These are phyloP conservation scores for Yarrowia sp. DNA, from an alignment of 805 yeast species.

Conservation along the genomic window DNA sequence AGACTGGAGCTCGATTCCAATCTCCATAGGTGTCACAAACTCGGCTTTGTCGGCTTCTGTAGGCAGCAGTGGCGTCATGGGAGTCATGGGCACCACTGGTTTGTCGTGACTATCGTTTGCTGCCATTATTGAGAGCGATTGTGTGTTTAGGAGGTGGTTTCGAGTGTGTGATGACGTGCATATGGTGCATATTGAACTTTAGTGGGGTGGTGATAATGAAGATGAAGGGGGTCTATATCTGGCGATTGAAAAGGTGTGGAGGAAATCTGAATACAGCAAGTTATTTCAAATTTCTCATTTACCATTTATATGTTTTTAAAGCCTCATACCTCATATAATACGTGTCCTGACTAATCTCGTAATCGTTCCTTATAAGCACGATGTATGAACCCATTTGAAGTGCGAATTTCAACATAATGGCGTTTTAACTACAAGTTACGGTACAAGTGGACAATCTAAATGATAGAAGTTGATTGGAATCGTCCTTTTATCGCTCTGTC, in stretches of 20 bases:
- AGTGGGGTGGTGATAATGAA: no score
- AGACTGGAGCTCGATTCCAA: constrained; percentile 23
- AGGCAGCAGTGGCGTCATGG: constrained; percentile 29
- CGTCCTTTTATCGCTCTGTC: no score
- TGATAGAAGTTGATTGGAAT: background rate
- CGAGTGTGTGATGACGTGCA: background rate
- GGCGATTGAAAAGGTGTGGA: background rate
- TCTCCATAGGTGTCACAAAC: constrained; percentile 34
- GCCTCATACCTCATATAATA: background rate
- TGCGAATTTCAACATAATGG: no score
- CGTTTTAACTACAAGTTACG: no score
- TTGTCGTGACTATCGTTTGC: background rate
- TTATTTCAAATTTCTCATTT: background rate
- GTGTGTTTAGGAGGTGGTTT: background rate
- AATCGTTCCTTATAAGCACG: no score
- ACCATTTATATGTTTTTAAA: background rate
- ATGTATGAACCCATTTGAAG: no score
- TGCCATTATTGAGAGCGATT: background rate
- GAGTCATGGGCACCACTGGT: constrained; percentile 1
- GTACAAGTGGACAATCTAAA: background rate
- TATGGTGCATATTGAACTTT: background rate
- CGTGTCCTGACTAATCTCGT: no score
- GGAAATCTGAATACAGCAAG: background rate
- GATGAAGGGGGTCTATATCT: no score
- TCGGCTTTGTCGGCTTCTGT: constrained; percentile 36